Conservation (phyloP, 202 grass and related monocot genomes). For the Dendrocalamus latiflorus region DNA sequence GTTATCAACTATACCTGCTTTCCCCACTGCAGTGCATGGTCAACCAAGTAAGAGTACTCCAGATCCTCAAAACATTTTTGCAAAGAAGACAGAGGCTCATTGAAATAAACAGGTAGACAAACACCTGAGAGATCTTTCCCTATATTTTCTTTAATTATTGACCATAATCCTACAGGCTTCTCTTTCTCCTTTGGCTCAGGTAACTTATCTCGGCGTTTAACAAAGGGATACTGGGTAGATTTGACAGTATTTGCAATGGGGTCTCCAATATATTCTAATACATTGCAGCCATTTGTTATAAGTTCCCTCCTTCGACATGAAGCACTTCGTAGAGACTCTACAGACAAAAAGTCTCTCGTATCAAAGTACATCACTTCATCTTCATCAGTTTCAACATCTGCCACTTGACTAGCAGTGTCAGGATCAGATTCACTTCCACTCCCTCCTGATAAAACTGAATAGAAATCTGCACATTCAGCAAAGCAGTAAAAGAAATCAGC, state of each 20-base stretch:
- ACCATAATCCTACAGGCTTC: constrained; percentile 93
- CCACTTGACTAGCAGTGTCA: constrained; percentile 78
- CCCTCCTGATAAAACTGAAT: constrained; percentile 91
- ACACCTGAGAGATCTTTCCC: constrained; percentile 96
- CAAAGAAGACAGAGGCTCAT: too few species aligned
- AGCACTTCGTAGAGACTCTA: constrained; percentile 69
- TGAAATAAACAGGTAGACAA: constrained; percentile 97
- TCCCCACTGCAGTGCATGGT: constrained; percentile 70
- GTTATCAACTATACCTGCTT: constrained; percentile 56
- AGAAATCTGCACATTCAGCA: constrained; percentile 67
- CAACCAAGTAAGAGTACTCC: constrained; percentile 91
- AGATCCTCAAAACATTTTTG: too few species aligned
- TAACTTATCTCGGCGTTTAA: constrained; percentile 77
- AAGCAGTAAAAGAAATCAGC: constrained; percentile 9
- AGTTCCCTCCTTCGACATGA: constrained; percentile 75
- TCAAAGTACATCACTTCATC: constrained; percentile 89
- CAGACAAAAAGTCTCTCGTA: constrained; percentile 78
- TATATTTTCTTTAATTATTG: constrained; percentile 99
- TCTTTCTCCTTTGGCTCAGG: constrained; percentile 95
- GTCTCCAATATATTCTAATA: constrained; percentile 39
- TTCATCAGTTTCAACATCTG: constrained; percentile 78
- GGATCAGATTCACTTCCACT: constrained; percentile 83
- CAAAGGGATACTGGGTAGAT: constrained; percentile 52
- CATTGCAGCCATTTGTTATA: constrained; percentile 41
- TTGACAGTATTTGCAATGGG: constrained; percentile 35